Evolutionary conservation across 768 basidiomycete species (phyloP).

Genomic region (Rossbeevera mucosa): DNA sequence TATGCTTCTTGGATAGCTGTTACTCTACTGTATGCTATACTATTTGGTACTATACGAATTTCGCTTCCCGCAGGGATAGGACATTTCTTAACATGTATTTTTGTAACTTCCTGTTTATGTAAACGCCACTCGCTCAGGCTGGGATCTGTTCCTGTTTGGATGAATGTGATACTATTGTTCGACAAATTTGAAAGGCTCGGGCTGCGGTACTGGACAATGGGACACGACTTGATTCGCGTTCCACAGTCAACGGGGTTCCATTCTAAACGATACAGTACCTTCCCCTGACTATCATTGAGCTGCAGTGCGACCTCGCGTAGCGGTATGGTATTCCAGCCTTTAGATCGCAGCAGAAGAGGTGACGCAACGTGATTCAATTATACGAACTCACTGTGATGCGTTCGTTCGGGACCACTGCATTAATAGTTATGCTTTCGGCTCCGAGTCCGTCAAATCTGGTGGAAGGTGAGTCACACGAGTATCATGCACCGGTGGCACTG

Average conservation of each 20-base stretch:
- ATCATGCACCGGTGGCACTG: neutral
- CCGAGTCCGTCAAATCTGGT: slow-evolving; percentile 51
- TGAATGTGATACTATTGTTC: neutral
- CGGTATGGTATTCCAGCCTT: slow-evolving; percentile 47
- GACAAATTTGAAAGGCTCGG: neutral
- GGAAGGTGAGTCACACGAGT: slow-evolving; percentile 14
- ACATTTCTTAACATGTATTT: slow-evolving; percentile 1
- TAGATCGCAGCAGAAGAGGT: slow-evolving; percentile 54
- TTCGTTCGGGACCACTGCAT: slow-evolving; percentile 10
- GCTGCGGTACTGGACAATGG: neutral
- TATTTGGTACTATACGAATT: slow-evolving; percentile 12
- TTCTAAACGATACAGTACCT: slow-evolving; percentile 28
- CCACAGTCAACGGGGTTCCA: neutral
- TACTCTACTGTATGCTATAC: slow-evolving; percentile 7
- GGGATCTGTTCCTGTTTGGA: neutral
- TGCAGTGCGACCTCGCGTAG: slow-evolving; percentile 28
- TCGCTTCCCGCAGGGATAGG: neutral
- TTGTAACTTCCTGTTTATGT: neutral
- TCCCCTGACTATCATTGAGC: slow-evolving; percentile 32
- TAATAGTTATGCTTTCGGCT: slow-evolving; percentile 42
- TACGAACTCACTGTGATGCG: neutral
- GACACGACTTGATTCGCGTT: neutral
- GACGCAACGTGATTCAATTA: neutral
- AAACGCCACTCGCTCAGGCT: slow-evolving; percentile 1
- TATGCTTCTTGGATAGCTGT: neutral